Base-by-base conservation (phyloP, 2,329 filamentous ascomycete species). In the Tolypocladium tundrense region DNA sequence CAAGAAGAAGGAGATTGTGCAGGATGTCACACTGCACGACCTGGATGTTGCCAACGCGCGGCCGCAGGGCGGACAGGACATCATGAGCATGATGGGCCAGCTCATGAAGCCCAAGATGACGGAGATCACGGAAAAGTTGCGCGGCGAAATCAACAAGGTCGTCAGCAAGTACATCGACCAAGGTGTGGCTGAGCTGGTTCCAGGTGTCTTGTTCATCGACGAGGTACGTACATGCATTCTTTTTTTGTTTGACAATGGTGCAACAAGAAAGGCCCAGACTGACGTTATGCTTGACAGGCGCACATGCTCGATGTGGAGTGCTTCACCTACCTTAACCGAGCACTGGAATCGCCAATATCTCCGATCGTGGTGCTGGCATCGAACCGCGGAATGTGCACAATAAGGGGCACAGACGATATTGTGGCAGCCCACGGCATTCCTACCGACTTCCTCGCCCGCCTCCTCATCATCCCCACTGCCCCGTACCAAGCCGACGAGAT, bases 41-140 rank as follows among this genome's bases (percentile, higher is more conserved):
- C 80, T 99, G 58, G 94, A 99, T 69, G 88, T 97, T 62, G 94
- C 94, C 63, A 99, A 99, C 69, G 89, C 94, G 16, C 82, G 93
- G 67, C 94, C 94, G 5, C 91, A 97, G 77, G 94, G 94, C 56
- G 94, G 94, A 51, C 94, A 99, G 79, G 94, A 99, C 73, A 96
- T 99, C 64, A 97, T 99, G 92, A 97, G 92, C 78, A 97, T 99
- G 94, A 97, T 99, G 93, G 94, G 94, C 67, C 94, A 99, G 75
- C 78, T 99, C 69, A 97, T 97, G 91, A 97, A 97, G 82, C 94
- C 94, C 61, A 95, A 95, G 79, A 97, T 97, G 86, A 99, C 94
- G 7, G 94, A 99, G 73, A 97, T 99, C 69, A 99, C 94, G 37
- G 94, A 99, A 75, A 99, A 99, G 79, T 79, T 99, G 69, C 85